Conservation (phyloP, 1,284 basidiomycete genomes). For the Ustilago nuda region DNA sequence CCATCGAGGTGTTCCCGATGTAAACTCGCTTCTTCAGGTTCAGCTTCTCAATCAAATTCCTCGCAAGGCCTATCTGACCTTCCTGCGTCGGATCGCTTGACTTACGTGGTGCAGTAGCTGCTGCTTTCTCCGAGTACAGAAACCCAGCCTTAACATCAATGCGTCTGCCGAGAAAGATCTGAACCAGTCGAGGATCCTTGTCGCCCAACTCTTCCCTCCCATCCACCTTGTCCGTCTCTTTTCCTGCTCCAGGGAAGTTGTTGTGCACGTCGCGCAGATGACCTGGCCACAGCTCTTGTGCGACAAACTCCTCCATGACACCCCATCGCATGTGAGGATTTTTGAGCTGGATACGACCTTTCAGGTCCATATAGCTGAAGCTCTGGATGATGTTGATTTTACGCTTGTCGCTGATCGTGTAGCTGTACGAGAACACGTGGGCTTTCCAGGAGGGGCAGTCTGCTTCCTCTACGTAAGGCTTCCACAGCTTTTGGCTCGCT, state of each 20-base stretch:
- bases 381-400: conserved; percentile 76
- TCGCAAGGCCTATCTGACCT: conserved; percentile 48
- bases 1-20: conserved; percentile 98
- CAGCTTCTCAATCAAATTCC: conserved; percentile 68
- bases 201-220: conserved; percentile 50
- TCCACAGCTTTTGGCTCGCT: conserved; percentile 22
- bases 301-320: conserved; percentile 88
- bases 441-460: conserved; percentile 59
- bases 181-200: conserved; percentile 55
- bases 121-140: conserved; percentile 23
- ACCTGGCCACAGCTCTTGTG: conserved; percentile 40
- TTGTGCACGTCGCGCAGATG: conserved; percentile 41
- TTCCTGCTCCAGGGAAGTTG: conserved; percentile 41
- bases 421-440: conserved; percentile 60
- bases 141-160: conserved; percentile 37
- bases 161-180: conserved; percentile 57
- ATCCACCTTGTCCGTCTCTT: conserved; percentile 27
- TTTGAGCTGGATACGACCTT: conserved; percentile 85
- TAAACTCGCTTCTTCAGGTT: conserved; percentile 86
- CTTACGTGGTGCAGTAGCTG: conserved; percentile 27
- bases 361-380: conserved; percentile 86
- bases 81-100: conserved; percentile 50
- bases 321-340: conserved; percentile 82
- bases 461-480: conserved; percentile 28
- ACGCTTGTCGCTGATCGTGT: conserved; percentile 50